phyloP scores from a whole-genome alignment of 1,284 basidiomycete species.

The Ganoderma resinaceum region DNA sequence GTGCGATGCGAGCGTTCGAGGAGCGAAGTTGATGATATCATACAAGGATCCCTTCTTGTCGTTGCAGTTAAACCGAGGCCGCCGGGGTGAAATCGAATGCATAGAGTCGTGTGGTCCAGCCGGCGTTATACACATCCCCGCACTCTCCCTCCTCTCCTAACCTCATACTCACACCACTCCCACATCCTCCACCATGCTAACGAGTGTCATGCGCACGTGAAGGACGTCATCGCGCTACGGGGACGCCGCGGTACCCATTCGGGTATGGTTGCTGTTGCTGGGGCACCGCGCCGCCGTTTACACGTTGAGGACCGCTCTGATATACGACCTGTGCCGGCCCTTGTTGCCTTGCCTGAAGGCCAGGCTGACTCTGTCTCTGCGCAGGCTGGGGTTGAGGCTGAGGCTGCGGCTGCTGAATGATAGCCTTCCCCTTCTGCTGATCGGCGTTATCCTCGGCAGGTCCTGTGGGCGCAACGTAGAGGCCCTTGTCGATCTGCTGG shows the following conservation, averaged over 20 bases:
- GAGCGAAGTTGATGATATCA: slow-evolving; percentile 28
- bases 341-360: slow-evolving; percentile 23
- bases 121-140: slow-evolving; percentile 24
- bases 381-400: slow-evolving; percentile 21
- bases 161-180: slow-evolving; percentile 2
- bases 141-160: slow-evolving; percentile 10
- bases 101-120: slow-evolving; percentile 25
- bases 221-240: slow-evolving; percentile 41
- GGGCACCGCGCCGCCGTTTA: slow-evolving; percentile 39
- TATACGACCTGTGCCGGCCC: slow-evolving; percentile 39
- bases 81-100: slow-evolving; percentile 23
- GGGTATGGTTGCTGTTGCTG: slow-evolving; percentile 36
- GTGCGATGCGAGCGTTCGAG: slow-evolving; percentile 27
- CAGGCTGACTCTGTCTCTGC: slow-evolving; percentile 18
- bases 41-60: slow-evolving; percentile 33
- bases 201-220: not conserved
- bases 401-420: slow-evolving; percentile 24
- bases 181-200: slow-evolving; percentile 1
- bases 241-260: slow-evolving; percentile 39
- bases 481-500: slow-evolving; percentile 87
- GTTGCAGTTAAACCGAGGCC: slow-evolving; percentile 29
- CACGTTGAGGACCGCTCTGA: slow-evolving; percentile 38
- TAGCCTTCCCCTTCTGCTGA: slow-evolving; percentile 29
- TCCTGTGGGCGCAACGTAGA: slow-evolving; percentile 84
- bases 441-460: slow-evolving; percentile 51